Evolutionary conservation across 2,329 filamentous ascomycete genomes (phyloP).

Genomic region (Aspergillus texensis): DNA sequence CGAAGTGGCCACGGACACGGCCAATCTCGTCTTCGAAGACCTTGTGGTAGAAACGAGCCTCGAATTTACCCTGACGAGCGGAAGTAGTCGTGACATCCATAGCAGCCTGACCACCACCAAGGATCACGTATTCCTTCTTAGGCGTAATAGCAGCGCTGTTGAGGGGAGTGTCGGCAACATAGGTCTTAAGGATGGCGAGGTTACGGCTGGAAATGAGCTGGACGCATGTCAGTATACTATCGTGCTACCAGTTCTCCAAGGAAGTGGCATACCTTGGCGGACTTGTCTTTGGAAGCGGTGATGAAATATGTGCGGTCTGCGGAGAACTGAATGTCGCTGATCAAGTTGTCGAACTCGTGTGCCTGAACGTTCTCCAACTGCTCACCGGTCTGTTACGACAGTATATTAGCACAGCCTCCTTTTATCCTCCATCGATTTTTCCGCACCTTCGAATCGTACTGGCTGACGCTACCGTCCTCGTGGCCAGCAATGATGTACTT

Average conservation of each 20-base stretch:
- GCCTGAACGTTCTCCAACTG: slow-evolving; percentile 76
- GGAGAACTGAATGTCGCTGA: slow-evolving; percentile 95
- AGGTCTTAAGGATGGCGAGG: slow-evolving; percentile 91
- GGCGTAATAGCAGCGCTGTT: slow-evolving; percentile 94
- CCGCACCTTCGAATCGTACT: slow-evolving; percentile 83
- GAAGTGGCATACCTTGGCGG: slow-evolving; percentile 69
- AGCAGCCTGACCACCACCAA: slow-evolving; percentile 95
- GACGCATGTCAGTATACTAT: slow-evolving; percentile 20
- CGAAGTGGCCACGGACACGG: slow-evolving; percentile 95
- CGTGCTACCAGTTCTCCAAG: not conserved
- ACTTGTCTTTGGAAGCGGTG: slow-evolving; percentile 97
- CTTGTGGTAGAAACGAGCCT: slow-evolving; percentile 99
- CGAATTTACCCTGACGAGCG: slow-evolving; percentile 96
- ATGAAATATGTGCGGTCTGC: slow-evolving; percentile 96
- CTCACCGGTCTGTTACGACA: slow-evolving; percentile 68
- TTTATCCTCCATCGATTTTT: not conserved
- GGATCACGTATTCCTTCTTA: slow-evolving; percentile 96
- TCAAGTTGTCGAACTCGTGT: slow-evolving; percentile 80
- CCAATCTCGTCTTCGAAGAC: slow-evolving; percentile 99
- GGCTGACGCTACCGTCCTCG: slow-evolving; percentile 90
- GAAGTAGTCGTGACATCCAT: slow-evolving; percentile 98
- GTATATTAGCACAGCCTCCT: not conserved
- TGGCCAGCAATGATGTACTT: slow-evolving; percentile 98
- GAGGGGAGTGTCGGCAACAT: slow-evolving; percentile 86
- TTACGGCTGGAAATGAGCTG: slow-evolving; percentile 82